phyloP scores from a whole-genome alignment of 768 basidiomycete genomes.

The Trametes villosa region DNA sequence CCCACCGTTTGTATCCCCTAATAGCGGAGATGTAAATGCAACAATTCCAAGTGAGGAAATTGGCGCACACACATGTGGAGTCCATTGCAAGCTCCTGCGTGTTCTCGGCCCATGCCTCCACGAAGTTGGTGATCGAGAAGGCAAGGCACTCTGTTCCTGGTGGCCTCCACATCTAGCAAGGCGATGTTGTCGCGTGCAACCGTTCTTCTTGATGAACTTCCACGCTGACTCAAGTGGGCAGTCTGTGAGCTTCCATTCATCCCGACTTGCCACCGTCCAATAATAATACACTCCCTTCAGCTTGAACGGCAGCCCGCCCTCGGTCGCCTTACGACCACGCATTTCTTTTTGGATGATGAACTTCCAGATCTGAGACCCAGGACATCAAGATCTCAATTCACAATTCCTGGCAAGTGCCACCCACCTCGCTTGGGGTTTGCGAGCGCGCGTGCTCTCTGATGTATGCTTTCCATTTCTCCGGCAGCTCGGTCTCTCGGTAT shows the following conservation, averaged over 20 bases:
- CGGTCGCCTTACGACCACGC: not conserved
- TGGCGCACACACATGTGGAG: slow-evolving; percentile 15
- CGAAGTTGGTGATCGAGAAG: slow-evolving; percentile 18
- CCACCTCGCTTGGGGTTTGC: not conserved
- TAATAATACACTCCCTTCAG: not conserved
- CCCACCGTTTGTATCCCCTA: slow-evolving; percentile 40
- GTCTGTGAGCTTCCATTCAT: not conserved
- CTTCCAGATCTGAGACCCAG: not conserved
- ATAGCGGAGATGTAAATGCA: not conserved
- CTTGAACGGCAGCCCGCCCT: not conserved
- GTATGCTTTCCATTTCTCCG: slow-evolving; percentile 16
- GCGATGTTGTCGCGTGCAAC: not conserved
- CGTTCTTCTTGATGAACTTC: not conserved
- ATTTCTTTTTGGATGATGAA: not conserved
- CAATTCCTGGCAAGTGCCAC: not conserved
- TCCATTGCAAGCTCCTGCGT: slow-evolving; percentile 23
- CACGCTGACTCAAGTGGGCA: not conserved
- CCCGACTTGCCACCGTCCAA: not conserved
- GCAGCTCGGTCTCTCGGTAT: slow-evolving; percentile 11
- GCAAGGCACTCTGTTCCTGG: slow-evolving; percentile 15
- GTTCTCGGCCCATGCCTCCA: slow-evolving; percentile 2
- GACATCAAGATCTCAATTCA: too few species aligned
- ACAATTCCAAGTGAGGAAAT: not conserved
- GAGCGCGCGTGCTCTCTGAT: slow-evolving; percentile 1
- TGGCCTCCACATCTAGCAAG: slow-evolving; percentile 1